Base-by-base conservation (phyloP, 441 rosid species). In the Sinapis alba region DNA sequence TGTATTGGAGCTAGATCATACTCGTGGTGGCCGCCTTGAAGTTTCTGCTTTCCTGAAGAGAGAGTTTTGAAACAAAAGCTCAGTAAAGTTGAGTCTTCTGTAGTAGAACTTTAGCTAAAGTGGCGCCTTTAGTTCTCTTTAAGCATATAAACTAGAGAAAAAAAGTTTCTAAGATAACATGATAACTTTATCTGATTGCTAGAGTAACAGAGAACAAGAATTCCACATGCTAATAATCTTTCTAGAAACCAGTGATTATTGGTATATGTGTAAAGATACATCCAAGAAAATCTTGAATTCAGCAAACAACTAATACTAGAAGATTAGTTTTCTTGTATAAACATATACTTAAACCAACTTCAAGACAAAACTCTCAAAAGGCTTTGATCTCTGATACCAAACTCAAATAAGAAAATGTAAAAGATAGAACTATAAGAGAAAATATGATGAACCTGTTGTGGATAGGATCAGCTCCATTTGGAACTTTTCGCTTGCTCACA, bases 381-480 rank as follows among this genome's bases (percentile, higher is more conserved):
- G 51, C 27, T 64, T 64, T 62, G 34, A 70, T 30, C 71, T 57
- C 24, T 69, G 30, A 43, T 45, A 65, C 19, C 56, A 71, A 65
- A 72, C 60, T 51, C 23, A 51, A 72, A 73, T n/a, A 73, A 24
- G 10, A n/a, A 4, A 67, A 53, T 19, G 26, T 27, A 18, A 68
- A 43, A 45, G 15, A 41, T 41, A 13, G 16, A 38, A 38, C n/a
- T 27, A 13, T 2, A 57, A 60, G 28, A 53, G 77, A 38, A 65
- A 76, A 54, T 21, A 53, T 36, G 79, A 83, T 36, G 80, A 83
- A 96, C 98, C 99, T 89, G 93, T 96, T 96, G 85, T 93, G 99
- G 65, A 93, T 96, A 54, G 98, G 99, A 84, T 96, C 97, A 65
- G 99, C 97, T 75, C 99, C 99, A 77, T 85, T 91, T 8, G 99